These are phyloP conservation scores for Sanguinoderma infundibulare DNA, from an alignment of 1,284 basidiomycete genomes.

Conservation along the genomic window DNA sequence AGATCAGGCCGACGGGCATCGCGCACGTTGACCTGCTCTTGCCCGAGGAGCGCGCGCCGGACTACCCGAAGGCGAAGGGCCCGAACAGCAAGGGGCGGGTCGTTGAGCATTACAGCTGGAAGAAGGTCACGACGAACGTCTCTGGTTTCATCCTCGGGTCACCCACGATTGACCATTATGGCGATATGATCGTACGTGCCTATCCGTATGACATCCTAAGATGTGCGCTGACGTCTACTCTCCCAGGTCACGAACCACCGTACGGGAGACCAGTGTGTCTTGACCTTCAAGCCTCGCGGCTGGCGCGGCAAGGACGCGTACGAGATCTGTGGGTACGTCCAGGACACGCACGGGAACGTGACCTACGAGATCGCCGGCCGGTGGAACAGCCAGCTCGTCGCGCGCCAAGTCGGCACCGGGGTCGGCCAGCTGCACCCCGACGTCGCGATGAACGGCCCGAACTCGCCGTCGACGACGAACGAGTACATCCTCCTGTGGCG, in stretches of 20 bases:
- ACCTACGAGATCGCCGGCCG: conserved; percentile 93
- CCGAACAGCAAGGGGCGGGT: conserved; percentile 53
- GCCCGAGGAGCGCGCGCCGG: conserved; percentile 64
- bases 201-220: background rate
- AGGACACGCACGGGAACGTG: conserved; percentile 67
- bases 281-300: conserved; percentile 96
- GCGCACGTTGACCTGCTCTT: conserved; percentile 90
- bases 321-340: conserved; percentile 90
- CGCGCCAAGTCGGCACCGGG: conserved; percentile 72
- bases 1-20: conserved; percentile 94
- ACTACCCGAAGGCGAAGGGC: conserved; percentile 59
- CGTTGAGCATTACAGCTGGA: conserved; percentile 90
- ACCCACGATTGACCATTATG: conserved; percentile 97
- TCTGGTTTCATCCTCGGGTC: conserved; percentile 94
- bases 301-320: conserved; percentile 93
- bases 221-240: background rate
- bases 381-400: conserved; percentile 96
- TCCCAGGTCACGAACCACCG: conserved; percentile 86
- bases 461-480: conserved; percentile 52
- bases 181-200: conserved; percentile 84
- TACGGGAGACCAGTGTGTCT: conserved; percentile 86
- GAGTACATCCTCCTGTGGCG: conserved; percentile 91
- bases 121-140: conserved; percentile 93
- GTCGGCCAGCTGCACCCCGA: conserved; percentile 79
- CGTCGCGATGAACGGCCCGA: conserved; percentile 51